Base-by-base conservation (phyloP, 306 rosid species). In the Glycine latifolia region DNA sequence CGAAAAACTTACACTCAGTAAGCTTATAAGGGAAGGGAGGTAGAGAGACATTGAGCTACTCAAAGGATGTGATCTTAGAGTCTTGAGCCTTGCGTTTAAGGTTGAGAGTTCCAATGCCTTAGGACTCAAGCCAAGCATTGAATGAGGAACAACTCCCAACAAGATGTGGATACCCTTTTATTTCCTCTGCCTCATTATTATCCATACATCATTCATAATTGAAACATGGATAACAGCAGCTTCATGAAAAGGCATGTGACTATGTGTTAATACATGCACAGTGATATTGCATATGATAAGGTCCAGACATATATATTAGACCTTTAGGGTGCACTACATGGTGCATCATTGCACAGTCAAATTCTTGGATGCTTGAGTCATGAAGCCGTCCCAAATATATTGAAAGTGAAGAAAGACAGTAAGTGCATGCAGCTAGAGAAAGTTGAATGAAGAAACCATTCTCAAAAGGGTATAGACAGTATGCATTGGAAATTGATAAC, bases 361-460 rank as follows among this genome's bases (percentile, higher is more conserved):
- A 73, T 35, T 35, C 39, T 35, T 35, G 39, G 39, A 35, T 35
- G 39, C 39, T 35, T 35, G 39, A 35, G 39, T 35, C 39, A 35
- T 82, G 54, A 10, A 20, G 55, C 62, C 58, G 73, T 54, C 66
- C 13, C 49, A 78, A 39, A 54, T 17, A 67, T 44, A 6, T 26
- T 39, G 50, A 53, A 53, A 33, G 44, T 6, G 0, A 49, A 61
- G 15, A 20, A 69, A 76, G 49, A 61, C 65, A 26, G 31, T 20
- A 58, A 48, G 14, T 41, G 14, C 33, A 50, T 16, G 44, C 61
- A 10, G 15, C 63, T 17, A 49, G 14, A 66, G 31, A 47, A 44
- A 60, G 75, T 15, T 49, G 12, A 13, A 41, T 16, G 39, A 50
- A 68, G 69, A 70, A 80, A 71, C 59, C 77, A 20, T 35, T 69